A percentile compares a stretch with the other conserved stretches of the same genome.
These are phyloP conservation scores for Sugiyamaella mastotermitis DNA, from an alignment of 805 yeast species.

Conservation along the genomic window DNA sequence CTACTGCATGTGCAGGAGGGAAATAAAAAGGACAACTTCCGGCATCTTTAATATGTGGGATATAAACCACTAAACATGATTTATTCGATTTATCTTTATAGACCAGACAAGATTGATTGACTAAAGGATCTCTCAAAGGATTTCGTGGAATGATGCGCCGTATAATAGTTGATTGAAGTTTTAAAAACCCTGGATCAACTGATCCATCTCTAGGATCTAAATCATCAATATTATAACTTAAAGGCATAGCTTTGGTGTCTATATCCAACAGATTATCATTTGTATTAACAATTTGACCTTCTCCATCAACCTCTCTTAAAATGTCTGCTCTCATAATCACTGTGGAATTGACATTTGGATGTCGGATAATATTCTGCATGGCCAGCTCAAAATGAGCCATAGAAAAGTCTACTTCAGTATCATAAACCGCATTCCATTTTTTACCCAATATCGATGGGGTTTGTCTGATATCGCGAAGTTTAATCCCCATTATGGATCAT, in stretches of 20 bases:
- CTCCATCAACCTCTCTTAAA: conserved; percentile 19
- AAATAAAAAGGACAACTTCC: conserved; percentile 79
- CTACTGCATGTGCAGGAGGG: conserved; percentile 81
- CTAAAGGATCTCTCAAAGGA: conserved; percentile 74
- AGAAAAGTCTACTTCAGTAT: conserved; percentile 39
- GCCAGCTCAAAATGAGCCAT: conserved; percentile 62
- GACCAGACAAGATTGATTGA: conserved; percentile 78
- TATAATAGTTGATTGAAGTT: conserved; percentile 41
- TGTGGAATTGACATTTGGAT: conserved; percentile 88
- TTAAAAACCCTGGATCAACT: conserved; percentile 4
- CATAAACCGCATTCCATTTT: conserved; percentile 58
- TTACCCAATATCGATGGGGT: conserved; percentile 45
- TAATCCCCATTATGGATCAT: too few species aligned
- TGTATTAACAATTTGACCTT: conserved; percentile 4
- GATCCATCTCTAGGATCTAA: conserved; percentile 14
- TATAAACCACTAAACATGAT: conserved; percentile 56
- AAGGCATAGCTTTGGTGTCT: conserved; percentile 34
- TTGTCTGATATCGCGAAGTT: too few species aligned
- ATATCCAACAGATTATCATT: conserved; percentile 32
- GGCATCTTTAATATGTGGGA: conserved; percentile 59
- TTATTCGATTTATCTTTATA: conserved; percentile 18
- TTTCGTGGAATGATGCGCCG: conserved; percentile 88
- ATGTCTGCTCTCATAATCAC: conserved; percentile 87
- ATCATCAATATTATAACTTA: conserved; percentile 16
- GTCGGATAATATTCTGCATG: conserved; percentile 69